Evolutionary conservation across 2,329 filamentous ascomycete species (phyloP).

Genomic region (Talaromyces sp.): DNA sequence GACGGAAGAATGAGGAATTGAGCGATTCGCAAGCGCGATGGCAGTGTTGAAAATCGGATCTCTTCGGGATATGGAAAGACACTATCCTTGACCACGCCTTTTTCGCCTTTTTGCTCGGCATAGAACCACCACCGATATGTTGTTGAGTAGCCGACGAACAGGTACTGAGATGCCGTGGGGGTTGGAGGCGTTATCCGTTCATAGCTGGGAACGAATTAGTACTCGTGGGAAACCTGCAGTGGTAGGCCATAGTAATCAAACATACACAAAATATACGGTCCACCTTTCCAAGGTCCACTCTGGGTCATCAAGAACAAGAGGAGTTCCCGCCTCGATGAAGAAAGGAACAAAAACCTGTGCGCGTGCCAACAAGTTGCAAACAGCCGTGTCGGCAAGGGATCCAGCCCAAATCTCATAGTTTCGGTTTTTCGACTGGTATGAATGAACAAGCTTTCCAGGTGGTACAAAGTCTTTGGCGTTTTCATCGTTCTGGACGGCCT

Average conservation of each 20-base stretch:
- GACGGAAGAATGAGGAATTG: slow-evolving; percentile 89
- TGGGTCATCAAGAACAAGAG: slow-evolving; percentile 63
- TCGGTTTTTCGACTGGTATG: slow-evolving; percentile 55
- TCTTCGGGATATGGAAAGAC: slow-evolving; percentile 35
- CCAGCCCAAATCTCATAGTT: slow-evolving; percentile 82
- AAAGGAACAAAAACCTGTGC: slow-evolving; percentile 78
- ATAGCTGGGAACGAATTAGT: slow-evolving; percentile 36
- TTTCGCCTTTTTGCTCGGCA: slow-evolving; percentile 27
- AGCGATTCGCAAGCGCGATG: slow-evolving; percentile 77
- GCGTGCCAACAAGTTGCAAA: slow-evolving; percentile 68
- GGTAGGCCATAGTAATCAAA: background rate
- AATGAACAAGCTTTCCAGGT: slow-evolving; percentile 65
- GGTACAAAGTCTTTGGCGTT: slow-evolving; percentile 54
- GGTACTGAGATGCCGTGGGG: slow-evolving; percentile 56
- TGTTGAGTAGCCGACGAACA: slow-evolving; percentile 83
- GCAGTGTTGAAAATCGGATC: slow-evolving; percentile 54
- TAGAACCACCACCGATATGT: slow-evolving; percentile 76
- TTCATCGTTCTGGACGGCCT: slow-evolving; percentile 44
- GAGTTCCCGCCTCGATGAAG: slow-evolving; percentile 88
- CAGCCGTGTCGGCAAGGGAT: slow-evolving; percentile 61
- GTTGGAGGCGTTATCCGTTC: slow-evolving; percentile 47
- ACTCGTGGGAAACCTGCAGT: background rate
- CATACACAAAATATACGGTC: slow-evolving; percentile 82
- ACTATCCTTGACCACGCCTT: slow-evolving; percentile 39
- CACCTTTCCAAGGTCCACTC: slow-evolving; percentile 73